Base-by-base conservation (phyloP, 768 basidiomycete species). In the Rhodosporidiobolus sp. region DNA sequence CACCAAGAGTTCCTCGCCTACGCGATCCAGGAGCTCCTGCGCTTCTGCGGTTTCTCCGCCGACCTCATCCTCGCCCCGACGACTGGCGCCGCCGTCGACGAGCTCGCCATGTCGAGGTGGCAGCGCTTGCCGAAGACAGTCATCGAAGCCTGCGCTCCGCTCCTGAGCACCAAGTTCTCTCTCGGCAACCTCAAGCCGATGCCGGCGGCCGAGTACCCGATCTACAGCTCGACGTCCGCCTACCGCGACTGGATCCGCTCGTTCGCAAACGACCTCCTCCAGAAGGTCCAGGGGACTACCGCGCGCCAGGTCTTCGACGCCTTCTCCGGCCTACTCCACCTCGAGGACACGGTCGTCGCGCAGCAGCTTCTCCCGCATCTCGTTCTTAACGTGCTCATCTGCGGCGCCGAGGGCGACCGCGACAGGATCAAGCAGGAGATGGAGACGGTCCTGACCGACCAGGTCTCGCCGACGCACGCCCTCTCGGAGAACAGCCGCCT, bases 231-330 rank as follows among this genome's bases (percentile, higher is more conserved):
- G 9, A 85, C 88, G 67, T 80, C 86, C 4, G 95, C 92, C 0
- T 99, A 97, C 81, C 88, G 94, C 53, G 94, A 98, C 80, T 99
- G 96, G 96, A 86, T 98, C 46, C 93, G 95, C 75, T 79, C 86
- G 0, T 98, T 94, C 93, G 88, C 92, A 3, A 84, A 86, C 17
- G 85, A 92, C 80, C 85, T 99, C 48, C 90, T 97, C 65, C 84
- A 86, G 52, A 77, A 80, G 57, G 79, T 82, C 19, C 69, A 78
- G 30, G 77, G 66, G 20, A 14, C 60, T 59, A 16, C 67, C 62
- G 65, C 71, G 20, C 32, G 57, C 53, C 55, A 92, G 28, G 87
- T 98, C 46, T 99, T 98, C 78, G 82, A 85, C 16, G 87, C 88
- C 14, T 91, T 96, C 78, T 86, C 87, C 32, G 86, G 88, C 19